Evolutionary conservation across 345 rosid genomes (phyloP), one percentile per base, ranked within the genome.

Genomic region (Rubroshorea leprosula): DNA sequence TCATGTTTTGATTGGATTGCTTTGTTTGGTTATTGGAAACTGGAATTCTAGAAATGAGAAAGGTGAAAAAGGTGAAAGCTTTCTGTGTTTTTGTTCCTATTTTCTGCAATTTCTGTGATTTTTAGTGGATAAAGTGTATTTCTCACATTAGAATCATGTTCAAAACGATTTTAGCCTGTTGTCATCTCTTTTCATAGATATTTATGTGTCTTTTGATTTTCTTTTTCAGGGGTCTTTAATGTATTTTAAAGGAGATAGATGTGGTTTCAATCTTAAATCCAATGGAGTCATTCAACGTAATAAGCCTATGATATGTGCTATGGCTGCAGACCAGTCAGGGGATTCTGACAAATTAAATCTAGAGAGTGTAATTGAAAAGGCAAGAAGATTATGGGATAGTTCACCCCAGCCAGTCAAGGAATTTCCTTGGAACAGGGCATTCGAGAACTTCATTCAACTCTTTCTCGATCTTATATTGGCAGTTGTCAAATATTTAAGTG

Each of bases 341-440:
- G 95, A 86, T 26, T 79, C 84, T 14, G 70, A 81, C 63, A 84
- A 63, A 68, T 64, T 67, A 51, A 78, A 54, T 63, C 69, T 86
- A 16, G 76, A 65, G 14, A 54, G 61, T 67, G 62, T 86, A 17
- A 62, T 75, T 56, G 72, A 65, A 22, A 88, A 72, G 70, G 72
- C 80, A 22, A 81, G 67, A 67, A 58, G 77, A 47, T 54, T 84
- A 44, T 92, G 90, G 95, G 73, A 79, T 56, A 64, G 58, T 58
- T 69, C 78, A 55, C 98, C 98, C 47, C 76, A 72, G 56, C 93
- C 92, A 0, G 76, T 92, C 59, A 86, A 86, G 79, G 76, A 77
- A 11, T 92, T 92, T 59, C 98, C 98, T 47, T 92, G 95, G 96
- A 70, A 57, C 63, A 78, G 72, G 76, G 79, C 82, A 10, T 57